Base-by-base conservation (phyloP, 2,329 filamentous ascomycete species). In the Tympanopsis confertula region DNA sequence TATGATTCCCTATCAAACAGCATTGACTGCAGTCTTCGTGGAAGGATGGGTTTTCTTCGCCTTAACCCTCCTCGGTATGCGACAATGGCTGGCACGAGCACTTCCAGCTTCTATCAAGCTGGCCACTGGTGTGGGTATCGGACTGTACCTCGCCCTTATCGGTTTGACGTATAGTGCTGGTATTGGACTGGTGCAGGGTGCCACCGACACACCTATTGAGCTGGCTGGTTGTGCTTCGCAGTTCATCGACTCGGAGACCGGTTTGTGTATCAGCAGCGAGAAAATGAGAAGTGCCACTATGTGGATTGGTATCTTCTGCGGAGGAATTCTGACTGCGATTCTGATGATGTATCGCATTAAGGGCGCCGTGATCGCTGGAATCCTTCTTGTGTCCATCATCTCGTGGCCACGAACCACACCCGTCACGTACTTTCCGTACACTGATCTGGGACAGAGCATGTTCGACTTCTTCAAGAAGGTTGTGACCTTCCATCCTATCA, bases 401-500 rank as follows among this genome's bases (percentile, higher is more conserved):
- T 93, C 85, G 5, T 94, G 86, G 86, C 86, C 86, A 0, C 74
- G 86, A 18, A 62, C 66, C 14, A 89, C 86, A 0, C 55, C 70
- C 1, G 78, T 93, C 40, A 89, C 86, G 4, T 86, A 82, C 57
- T 93, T 94, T 61, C 85, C 86, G 0, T 68, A 88, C 50, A 84
- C 74, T 0, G 47, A 66, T 0, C 56, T 79, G 2, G 86, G 86
- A 29, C 66, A 88, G 54, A 69, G 69, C 49, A 65, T 65, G 29
- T 94, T 93, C 57, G 68, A 88, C 49, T 94, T 93, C 60, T 94
- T 94, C 72, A 86, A 84, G 57, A 72, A 86, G 54, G 84, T 94
- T 2, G 86, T 89, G 30, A 78, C 79, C 18, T 91, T 94, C 65
- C 85, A 89, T 52, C 71, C 76, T 4, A 93, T 94, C 52, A 54